A percentile compares a stretch with the other conserved stretches of the same genome.
Evolutionary conservation across 202 grass and related monocot species (phyloP).

Genomic region (Panicum virgatum): DNA sequence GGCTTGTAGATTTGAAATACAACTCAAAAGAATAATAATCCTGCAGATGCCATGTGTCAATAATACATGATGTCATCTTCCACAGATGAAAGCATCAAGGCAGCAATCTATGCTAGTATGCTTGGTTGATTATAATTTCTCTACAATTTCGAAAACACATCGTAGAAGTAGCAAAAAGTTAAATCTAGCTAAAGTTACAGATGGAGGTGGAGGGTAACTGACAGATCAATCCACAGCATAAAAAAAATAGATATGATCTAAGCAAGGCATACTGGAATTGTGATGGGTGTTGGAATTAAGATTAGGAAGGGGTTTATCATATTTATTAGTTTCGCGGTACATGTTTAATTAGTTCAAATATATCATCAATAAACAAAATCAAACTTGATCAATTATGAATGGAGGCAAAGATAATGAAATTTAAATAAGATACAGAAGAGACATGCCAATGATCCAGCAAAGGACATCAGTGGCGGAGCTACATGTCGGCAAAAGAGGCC

Average conservation of each 20-base stretch:
- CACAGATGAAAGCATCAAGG: background rate
- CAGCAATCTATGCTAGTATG: background rate
- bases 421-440: background rate
- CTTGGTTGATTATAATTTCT: background rate
- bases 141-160: background rate
- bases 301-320: background rate
- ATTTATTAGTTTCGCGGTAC: background rate
- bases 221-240: background rate
- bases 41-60: background rate
- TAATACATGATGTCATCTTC: background rate
- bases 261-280: background rate
- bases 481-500: too few relatives aligned
- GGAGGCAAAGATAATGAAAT: background rate
- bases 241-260: background rate
- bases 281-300: background rate
- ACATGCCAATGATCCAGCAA: background rate
- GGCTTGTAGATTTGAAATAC: background rate
- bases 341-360: background rate
- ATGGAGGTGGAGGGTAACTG: background rate
- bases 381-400: conserved; percentile 3
- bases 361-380: background rate
- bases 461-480: too few relatives aligned
- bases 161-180: background rate
- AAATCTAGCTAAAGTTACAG: background rate
- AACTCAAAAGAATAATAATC: background rate